Evolutionary conservation across 306 rosid species (phyloP).

Genomic region (Trichosanthes cucumerina): DNA sequence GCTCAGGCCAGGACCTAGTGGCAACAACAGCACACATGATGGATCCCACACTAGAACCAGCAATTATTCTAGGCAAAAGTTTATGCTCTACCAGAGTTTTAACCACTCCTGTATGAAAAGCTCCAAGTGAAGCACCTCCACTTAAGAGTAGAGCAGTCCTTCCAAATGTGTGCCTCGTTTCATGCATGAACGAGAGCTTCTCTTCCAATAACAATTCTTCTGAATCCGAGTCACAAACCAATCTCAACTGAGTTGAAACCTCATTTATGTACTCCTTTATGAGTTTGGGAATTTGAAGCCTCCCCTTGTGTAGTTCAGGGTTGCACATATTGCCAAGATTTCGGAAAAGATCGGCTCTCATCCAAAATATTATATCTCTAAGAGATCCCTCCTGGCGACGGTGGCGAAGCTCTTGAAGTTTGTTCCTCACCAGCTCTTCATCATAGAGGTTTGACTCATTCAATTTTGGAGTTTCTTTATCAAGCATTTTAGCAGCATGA

Average conservation of each 20-base stretch:
- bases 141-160: constrained; percentile 91
- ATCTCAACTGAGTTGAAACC: constrained; percentile 73
- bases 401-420: constrained; percentile 78
- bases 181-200: constrained; percentile 86
- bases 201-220: constrained; percentile 81
- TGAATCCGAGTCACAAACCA: constrained; percentile 82
- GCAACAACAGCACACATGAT: constrained; percentile 91
- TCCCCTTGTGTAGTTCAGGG: constrained; percentile 81
- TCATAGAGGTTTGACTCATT: constrained; percentile 78
- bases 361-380: constrained; percentile 76
- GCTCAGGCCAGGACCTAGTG: constrained; percentile 96
- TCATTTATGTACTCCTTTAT: constrained; percentile 88
- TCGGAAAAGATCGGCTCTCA: constrained; percentile 92
- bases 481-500: constrained; percentile 98
- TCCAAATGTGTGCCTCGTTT: constrained; percentile 93
- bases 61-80: constrained; percentile 86
- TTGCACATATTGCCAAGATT: constrained; percentile 93
- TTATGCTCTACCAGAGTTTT: constrained; percentile 79
- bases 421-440: constrained; percentile 71
- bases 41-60: constrained; percentile 98
- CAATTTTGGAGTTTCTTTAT: constrained; percentile 75
- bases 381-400: constrained; percentile 73
- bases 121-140: constrained; percentile 98
- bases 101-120: constrained; percentile 82
- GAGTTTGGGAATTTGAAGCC: constrained; percentile 76